phyloP scores from a whole-genome alignment of 2,329 filamentous ascomycete genomes.

The Nemania abortiva region DNA sequence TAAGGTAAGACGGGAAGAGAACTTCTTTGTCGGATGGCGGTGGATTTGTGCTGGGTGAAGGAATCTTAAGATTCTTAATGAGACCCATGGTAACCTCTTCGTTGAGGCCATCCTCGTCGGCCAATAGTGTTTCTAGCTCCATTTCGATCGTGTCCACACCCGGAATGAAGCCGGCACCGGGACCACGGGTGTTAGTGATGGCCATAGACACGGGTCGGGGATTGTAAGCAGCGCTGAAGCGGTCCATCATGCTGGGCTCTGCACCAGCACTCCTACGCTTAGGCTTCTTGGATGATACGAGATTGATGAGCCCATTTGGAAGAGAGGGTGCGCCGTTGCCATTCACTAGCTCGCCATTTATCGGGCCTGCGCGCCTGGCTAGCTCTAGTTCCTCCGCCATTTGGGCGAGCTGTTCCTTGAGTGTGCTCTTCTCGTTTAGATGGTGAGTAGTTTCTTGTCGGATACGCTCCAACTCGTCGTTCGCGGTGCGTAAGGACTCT shows the following conservation, averaged over 20 bases:
- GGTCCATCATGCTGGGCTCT: slow-evolving; percentile 85
- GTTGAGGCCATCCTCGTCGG: slow-evolving; percentile 95
- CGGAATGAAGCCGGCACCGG: slow-evolving; percentile 82
- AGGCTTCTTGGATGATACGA: slow-evolving; percentile 96
- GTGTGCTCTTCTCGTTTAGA: slow-evolving; percentile 85
- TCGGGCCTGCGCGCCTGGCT: slow-evolving; percentile 80
- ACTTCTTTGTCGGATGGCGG: slow-evolving; percentile 98
- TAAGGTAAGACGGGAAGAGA: slow-evolving; percentile 97
- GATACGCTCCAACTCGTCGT: slow-evolving; percentile 82
- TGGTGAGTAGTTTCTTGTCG: slow-evolving; percentile 79
- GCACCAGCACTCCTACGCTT: slow-evolving; percentile 93
- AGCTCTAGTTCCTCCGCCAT: slow-evolving; percentile 93
- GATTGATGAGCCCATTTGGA: slow-evolving; percentile 87
- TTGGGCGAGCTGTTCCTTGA: slow-evolving; percentile 89
- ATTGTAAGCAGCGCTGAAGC: slow-evolving; percentile 93
- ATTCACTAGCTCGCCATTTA: slow-evolving; percentile 77
- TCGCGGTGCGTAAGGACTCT: slow-evolving; percentile 83
- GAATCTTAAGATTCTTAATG: slow-evolving; percentile 97
- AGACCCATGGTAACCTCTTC: slow-evolving; percentile 97
- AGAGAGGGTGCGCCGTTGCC: slow-evolving; percentile 69
- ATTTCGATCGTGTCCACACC: slow-evolving; percentile 91
- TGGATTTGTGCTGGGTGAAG: slow-evolving; percentile 84
- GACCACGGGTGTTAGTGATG: slow-evolving; percentile 75
- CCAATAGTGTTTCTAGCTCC: slow-evolving; percentile 92
- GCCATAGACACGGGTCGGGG: slow-evolving; percentile 97